phyloP scores from a whole-genome alignment of 495 filamentous ascomycete species.

The Immersiella caudata region DNA sequence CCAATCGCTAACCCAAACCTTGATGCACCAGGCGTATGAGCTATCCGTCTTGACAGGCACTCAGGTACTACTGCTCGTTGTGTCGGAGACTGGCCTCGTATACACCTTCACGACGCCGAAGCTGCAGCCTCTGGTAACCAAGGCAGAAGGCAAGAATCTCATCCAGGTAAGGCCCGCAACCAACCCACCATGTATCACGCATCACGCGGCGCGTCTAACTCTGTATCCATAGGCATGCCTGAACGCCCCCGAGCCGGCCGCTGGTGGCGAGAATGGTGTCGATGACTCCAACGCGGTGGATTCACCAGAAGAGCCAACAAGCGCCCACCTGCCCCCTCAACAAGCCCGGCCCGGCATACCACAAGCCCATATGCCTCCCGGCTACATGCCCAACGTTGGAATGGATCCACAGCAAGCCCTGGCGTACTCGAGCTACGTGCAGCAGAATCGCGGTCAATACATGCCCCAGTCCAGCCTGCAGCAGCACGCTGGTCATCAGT shows the following conservation, averaged over 20 bases:
- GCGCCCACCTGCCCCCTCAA: slow-evolving; percentile 61
- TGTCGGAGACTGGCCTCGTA: slow-evolving; percentile 97
- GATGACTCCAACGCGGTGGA: slow-evolving; percentile 67
- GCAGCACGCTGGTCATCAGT: slow-evolving; percentile 58
- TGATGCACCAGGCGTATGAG: slow-evolving; percentile 79
- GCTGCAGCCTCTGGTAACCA: slow-evolving; percentile 97
- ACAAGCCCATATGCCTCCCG: slow-evolving; percentile 53
- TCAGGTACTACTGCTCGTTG: slow-evolving; percentile 94
- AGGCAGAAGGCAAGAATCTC: slow-evolving; percentile 98
- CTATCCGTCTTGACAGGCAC: slow-evolving; percentile 97
- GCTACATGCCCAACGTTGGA: slow-evolving; percentile 56
- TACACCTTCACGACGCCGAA: slow-evolving; percentile 99
- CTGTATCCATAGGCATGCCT: slow-evolving; percentile 70
- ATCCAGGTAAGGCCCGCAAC: slow-evolving; percentile 79
- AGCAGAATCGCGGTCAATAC: slow-evolving; percentile 52
- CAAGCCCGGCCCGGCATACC: slow-evolving; percentile 53
- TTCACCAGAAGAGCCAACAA: slow-evolving; percentile 64
- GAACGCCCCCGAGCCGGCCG: slow-evolving; percentile 94
- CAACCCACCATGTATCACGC: slow-evolving; percentile 11
- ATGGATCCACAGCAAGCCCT: slow-evolving; percentile 60
- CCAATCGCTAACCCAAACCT: slow-evolving; percentile 33
- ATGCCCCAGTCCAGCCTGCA: slow-evolving; percentile 59
- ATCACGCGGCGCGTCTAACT: slow-evolving; percentile 17
- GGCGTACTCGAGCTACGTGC: slow-evolving; percentile 65
- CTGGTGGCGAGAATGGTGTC: slow-evolving; percentile 84